Base-by-base conservation (phyloP, 108 stramenopile genomes). In the Schizochytrium sp. region DNA sequence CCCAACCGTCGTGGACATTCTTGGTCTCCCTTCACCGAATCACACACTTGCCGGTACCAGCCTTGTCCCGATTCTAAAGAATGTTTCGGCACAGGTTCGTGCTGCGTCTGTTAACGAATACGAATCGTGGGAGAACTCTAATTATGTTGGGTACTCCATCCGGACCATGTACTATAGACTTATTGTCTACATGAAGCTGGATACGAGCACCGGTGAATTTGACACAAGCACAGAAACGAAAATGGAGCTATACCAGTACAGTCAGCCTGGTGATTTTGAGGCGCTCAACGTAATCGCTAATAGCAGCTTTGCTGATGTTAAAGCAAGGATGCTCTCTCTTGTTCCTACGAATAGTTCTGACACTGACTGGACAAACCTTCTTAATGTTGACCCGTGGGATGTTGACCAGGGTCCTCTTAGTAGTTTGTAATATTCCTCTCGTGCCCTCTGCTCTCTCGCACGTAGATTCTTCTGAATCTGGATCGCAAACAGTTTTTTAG, bases 251-350 rank as follows among this genome's bases (percentile, higher is more conserved):
- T 72, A 83, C 41, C 89, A 56, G 46, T 89, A 89, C 73, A 59
- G 53, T 59, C 42, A 83, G 73, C 47, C 73, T 3, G 89, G 89
- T 46, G 61, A n/a, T 46, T 88, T 45, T 55, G 88, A 88, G 88
- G 42, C 17, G 12, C 17, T 44, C 42, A 88, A 69, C 61, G n/a
- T 44, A 49, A 55, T 55, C 45, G 60, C 17, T 64, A 64, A 88
- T 49, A 45, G 15, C 4, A 55, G 17, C 59, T 88, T 10, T 42
- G 76, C 47, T n/a, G 87, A 13, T 46, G 87, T 59, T 61, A 60
- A 88, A 61, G 87, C 40, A 10, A 58, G 60, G 12, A 88, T 57
- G 57, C 87, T 88, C 56, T 56, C 87, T 58, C 47, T 83, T 42
- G 55, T 83, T 42, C 59, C 59, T 19, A 44, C 42, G 7, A 44